Evolutionary conservation across 257 asterid species (phyloP).

Genomic region (Fraxinus pennsylvanica): DNA sequence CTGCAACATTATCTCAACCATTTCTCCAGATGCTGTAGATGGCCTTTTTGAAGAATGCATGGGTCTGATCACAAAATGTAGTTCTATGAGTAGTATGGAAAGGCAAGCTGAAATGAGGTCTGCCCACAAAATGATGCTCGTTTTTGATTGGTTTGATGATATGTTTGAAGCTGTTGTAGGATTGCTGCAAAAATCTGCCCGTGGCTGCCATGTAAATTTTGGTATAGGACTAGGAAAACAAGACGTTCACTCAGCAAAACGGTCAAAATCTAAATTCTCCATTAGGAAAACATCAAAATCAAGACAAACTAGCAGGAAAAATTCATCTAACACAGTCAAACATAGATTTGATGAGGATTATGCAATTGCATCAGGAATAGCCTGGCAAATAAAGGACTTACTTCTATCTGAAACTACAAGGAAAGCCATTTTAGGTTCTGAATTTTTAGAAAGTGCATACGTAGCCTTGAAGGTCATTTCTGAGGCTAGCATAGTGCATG

Average conservation of each 20-base stretch:
- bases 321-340: conserved; percentile 29
- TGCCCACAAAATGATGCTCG: conserved; percentile 77
- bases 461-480: conserved; percentile 67
- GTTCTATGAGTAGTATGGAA: conserved; percentile 40
- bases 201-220: conserved; percentile 48
- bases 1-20: conserved; percentile 66
- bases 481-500: conserved; percentile 73
- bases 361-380: conserved; percentile 69
- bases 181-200: conserved; percentile 66
- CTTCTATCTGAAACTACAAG: conserved; percentile 66
- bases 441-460: conserved; percentile 47
- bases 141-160: conserved; percentile 72
- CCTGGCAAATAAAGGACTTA: conserved; percentile 92
- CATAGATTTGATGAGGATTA: conserved; percentile 54
- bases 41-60: conserved; percentile 71
- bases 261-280: conserved; percentile 44
- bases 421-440: conserved; percentile 51
- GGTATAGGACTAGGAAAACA: conserved; percentile 40
- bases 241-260: conserved; percentile 33
- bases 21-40: conserved; percentile 52
- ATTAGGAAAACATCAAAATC: conserved; percentile 48
- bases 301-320: conserved; percentile 37
- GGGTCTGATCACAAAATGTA: conserved; percentile 61
- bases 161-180: conserved; percentile 69
- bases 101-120: conserved; percentile 73